Evolutionary conservation across 441 rosid species (phyloP), one percentile per base, ranked within the genome.

Genomic region (Populus hybrid): DNA sequence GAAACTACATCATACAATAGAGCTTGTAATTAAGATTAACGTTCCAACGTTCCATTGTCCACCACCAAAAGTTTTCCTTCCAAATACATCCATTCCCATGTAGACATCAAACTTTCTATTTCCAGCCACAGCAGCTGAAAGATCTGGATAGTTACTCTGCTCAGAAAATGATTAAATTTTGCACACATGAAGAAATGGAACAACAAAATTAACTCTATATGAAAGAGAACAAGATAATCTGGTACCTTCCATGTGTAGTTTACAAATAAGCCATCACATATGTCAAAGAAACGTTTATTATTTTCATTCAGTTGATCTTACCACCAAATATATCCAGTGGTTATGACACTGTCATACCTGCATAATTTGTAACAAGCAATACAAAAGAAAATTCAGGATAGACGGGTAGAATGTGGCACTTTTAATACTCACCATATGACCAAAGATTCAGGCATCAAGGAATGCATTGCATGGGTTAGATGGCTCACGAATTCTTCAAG

Each of bases 31-130:
- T 9, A 72, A 78, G 74, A 82, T 68, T 67, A 38, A 30, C 30
- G 3, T 8, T 28, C 85, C 0, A 76, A 90, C 98, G 50, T 78
- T 82, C 99, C 99, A 93, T 81, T 87, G 78, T 19, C 98, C 98
- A 66, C 96, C 99, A 38, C 94, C 97, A 80, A 81, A 93, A n/a
- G 97, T 89, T 46, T 72, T 78, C 83, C 98, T 88, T 73, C 98
- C 98, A 70, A 88, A 91, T 70, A 93, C 93, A 77, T 93, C 96
- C 77, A 95, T 92, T 79, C 98, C 98, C 92, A 92, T 90, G 81
- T 93, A 93, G 72, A 95, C 91, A 81, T 95, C 97, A 21, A 71
- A 88, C 78, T 88, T 90, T 80, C 99, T 88, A 69, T 89, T 86
- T 21, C 93, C 91, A 5, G 99, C 96, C 75, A 82, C 86, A 67